phyloP scores from a whole-genome alignment of 1,284 basidiomycete genomes.

The Wolfiporia cocos region DNA sequence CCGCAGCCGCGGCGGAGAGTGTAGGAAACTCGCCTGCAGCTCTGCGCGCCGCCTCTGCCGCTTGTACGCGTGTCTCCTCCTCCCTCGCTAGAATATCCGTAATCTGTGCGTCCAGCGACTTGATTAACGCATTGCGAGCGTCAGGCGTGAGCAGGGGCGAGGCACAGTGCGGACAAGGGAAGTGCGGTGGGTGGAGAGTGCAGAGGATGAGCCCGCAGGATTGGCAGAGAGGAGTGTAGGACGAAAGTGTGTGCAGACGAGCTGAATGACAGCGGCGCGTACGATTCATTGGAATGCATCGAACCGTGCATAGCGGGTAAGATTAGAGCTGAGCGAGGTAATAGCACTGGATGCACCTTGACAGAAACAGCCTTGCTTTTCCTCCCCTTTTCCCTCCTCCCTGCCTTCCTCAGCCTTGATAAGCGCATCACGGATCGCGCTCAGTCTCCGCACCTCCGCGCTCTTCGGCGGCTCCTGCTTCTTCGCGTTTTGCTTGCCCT shows the following conservation, averaged over 20 bases:
- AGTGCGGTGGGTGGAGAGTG: constrained; percentile 45
- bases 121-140: constrained; percentile 31
- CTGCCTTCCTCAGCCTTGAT: too few relatives aligned
- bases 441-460: constrained; percentile 23
- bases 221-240: constrained; percentile 48
- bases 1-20: constrained; percentile 28
- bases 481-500: constrained; percentile 18
- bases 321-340: background rate
- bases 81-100: constrained; percentile 39
- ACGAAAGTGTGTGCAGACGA: constrained; percentile 47
- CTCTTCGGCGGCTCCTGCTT: constrained; percentile 22
- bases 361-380: constrained; percentile 63
- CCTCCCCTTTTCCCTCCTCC: constrained; percentile 35
- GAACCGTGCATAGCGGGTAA: background rate
- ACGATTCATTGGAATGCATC: too few relatives aligned
- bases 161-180: constrained; percentile 52
- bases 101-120: constrained; percentile 39
- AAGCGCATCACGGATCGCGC: constrained; percentile 23
- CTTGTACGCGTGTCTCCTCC: constrained; percentile 38
- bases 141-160: constrained; percentile 30
- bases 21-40: constrained; percentile 60
- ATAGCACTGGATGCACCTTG: constrained; percentile 39
- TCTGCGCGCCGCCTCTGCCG: constrained; percentile 38
- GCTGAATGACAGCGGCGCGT: too few relatives aligned
- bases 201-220: constrained; percentile 62